These are phyloP conservation scores for Nosema granulosis DNA, from an alignment of 371 early-diverging fungal genomes.

Conservation along the genomic window DNA sequence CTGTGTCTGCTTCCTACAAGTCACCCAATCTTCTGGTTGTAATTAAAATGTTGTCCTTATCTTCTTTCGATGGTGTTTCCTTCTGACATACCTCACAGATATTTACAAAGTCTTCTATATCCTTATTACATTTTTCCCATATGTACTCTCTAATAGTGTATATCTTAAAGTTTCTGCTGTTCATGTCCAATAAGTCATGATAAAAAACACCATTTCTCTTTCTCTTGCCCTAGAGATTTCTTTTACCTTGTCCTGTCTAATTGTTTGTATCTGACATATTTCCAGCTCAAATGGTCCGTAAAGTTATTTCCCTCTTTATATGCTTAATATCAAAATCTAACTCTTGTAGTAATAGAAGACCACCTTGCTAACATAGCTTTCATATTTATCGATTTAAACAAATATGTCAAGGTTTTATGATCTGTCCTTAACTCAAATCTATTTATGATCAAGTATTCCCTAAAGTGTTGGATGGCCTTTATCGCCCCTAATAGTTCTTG, in stretches of 20 bases:
- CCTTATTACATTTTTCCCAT: constrained; percentile 2
- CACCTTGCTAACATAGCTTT: constrained; percentile 17
- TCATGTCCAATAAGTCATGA: constrained; percentile 20
- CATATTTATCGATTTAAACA: background rate
- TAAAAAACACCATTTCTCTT: background rate
- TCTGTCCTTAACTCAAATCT: constrained; percentile 34
- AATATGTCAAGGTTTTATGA: constrained; percentile 21
- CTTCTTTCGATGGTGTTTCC: background rate
- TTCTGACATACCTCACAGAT: constrained; percentile 4
- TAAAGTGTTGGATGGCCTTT: constrained; percentile 17
- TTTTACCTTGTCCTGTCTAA: background rate
- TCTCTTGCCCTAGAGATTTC: background rate
- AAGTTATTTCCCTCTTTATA: constrained; percentile 10
- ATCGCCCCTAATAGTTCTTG: constrained; percentile 28
- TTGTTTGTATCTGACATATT: background rate
- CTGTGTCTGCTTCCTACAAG: constrained; percentile 26
- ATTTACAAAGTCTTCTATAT: constrained; percentile 8
- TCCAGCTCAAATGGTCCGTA: constrained; percentile 27
- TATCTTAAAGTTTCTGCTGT: constrained; percentile 1
- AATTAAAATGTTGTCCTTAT: background rate
- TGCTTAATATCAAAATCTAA: constrained; percentile 35
- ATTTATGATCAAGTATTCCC: constrained; percentile 1
- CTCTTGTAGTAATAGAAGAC: constrained; percentile 13
- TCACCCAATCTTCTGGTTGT: background rate
- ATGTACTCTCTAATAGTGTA: background rate